Evolutionary conservation across 2,329 filamentous ascomycete genomes (phyloP).

Genomic region (Cytospora schulzeri): DNA sequence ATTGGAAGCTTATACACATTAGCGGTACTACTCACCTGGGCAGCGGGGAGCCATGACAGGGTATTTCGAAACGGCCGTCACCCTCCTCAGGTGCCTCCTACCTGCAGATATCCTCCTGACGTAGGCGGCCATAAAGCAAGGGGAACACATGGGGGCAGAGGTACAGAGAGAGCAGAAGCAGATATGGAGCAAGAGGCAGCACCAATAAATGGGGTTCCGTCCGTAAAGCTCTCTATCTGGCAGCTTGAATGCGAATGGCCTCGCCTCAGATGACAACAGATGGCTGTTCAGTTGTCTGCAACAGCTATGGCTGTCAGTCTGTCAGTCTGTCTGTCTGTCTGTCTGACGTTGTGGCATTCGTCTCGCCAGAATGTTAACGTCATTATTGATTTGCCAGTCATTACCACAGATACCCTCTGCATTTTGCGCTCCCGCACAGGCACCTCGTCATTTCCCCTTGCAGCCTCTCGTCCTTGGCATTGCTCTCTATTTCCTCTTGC

Average conservation of each 20-base stretch:
- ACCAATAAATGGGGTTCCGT: background rate
- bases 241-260: too few relatives aligned
- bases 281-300: background rate
- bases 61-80: background rate
- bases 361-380: background rate
- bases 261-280: too few relatives aligned
- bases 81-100: background rate
- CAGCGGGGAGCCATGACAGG: too few relatives aligned
- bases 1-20: too few relatives aligned
- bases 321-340: too few relatives aligned
- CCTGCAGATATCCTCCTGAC: background rate
- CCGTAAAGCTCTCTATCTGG: background rate
- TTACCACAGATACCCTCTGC: conserved; percentile 71
- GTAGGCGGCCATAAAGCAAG: background rate
- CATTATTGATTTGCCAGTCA: background rate
- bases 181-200: background rate
- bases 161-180: background rate
- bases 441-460: conserved; percentile 59
- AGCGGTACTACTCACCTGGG: too few relatives aligned
- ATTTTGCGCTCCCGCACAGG: conserved; percentile 66
- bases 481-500: conserved; percentile 51
- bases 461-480: conserved; percentile 52
- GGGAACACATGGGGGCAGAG: background rate
- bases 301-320: background rate
- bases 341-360: background rate